These are phyloP conservation scores for Clohesyomyces aquaticus DNA, from an alignment of 495 filamentous ascomycete species.

Conservation along the genomic window DNA sequence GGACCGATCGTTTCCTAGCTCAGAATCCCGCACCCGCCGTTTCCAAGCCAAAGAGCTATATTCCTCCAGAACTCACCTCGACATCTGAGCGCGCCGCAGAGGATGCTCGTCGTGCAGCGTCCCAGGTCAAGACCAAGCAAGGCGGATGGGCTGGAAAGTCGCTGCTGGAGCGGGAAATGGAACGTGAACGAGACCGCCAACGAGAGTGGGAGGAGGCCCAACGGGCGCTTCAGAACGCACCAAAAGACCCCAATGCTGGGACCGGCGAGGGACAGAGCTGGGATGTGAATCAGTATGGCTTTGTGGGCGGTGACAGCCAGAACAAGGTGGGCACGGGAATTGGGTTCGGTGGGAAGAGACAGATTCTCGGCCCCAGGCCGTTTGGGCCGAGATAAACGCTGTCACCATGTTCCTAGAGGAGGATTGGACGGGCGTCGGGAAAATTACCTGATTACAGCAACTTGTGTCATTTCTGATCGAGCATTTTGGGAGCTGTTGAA, in stretches of 20 bases:
- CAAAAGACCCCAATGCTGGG: conserved; percentile 51
- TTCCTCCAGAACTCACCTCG: conserved; percentile 58
- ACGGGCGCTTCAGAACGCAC: conserved; percentile 65
- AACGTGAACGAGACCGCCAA: conserved; percentile 89
- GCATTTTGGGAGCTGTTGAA: background rate
- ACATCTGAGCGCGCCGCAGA: conserved; percentile 70
- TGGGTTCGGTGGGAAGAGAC: conserved; percentile 70
- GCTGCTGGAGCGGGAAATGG: conserved; percentile 93
- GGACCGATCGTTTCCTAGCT: conserved; percentile 54
- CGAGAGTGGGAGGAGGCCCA: conserved; percentile 95
- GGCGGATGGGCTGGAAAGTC: conserved; percentile 79
- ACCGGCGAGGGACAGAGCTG: conserved; percentile 62
- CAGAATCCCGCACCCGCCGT: conserved; percentile 56
- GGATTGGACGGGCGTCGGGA: no score
- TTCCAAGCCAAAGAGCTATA: conserved; percentile 55
- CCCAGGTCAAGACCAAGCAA: conserved; percentile 71
- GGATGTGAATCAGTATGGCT: conserved; percentile 91
- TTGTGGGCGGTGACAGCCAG: conserved; percentile 80
- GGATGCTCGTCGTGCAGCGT: conserved; percentile 65
- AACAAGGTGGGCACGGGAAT: conserved; percentile 72
- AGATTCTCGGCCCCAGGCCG: conserved; percentile 80
- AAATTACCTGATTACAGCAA: no score
- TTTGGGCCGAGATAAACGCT: conserved; percentile 29
- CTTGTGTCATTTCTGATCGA: background rate
- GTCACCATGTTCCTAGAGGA: background rate